Evolutionary conservation across 192 early-diverging fungal genomes (phyloP).

Genomic region (Backusella tuberculispora): DNA sequence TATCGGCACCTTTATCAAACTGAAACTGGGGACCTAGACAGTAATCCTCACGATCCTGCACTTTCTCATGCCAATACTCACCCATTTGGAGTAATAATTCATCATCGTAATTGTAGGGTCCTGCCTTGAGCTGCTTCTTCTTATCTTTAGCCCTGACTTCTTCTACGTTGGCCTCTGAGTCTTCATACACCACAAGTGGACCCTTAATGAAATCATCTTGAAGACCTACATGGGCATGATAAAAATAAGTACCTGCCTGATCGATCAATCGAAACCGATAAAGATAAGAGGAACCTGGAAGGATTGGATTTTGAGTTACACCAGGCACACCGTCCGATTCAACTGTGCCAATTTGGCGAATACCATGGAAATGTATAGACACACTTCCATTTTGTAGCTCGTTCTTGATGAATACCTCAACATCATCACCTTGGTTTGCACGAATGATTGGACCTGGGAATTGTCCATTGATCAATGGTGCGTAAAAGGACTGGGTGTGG

Average conservation of each 20-base stretch:
- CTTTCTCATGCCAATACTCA: conserved; percentile 48
- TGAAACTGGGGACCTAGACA: conserved; percentile 6
- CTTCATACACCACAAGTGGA: conserved; percentile 27
- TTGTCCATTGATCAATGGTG: conserved; percentile 45
- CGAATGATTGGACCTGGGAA: conserved; percentile 59
- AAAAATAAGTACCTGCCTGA: conserved; percentile 52
- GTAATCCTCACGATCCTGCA: conserved; percentile 3
- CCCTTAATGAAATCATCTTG: conserved; percentile 19
- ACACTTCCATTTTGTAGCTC: conserved; percentile 26
- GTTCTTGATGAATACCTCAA: conserved; percentile 52
- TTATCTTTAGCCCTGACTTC: background rate
- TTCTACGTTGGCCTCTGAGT: background rate
- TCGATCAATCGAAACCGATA: conserved; percentile 48
- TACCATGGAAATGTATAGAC: conserved; percentile 56
- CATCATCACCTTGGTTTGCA: conserved; percentile 50
- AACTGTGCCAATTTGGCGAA: conserved; percentile 41
- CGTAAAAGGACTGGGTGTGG: no score
- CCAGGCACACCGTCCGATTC: conserved; percentile 63
- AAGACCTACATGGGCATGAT: conserved; percentile 42
- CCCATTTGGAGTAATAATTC: conserved; percentile 36
- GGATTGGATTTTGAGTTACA: conserved; percentile 61
- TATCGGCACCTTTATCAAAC: conserved; percentile 38
- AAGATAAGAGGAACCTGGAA: conserved; percentile 43
- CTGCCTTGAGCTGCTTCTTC: background rate
- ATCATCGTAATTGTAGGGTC: conserved; percentile 43